Evolutionary conservation across 1,139 yeast genomes (phyloP).

Genomic region (Blastobotrys raffinosifermentans): DNA sequence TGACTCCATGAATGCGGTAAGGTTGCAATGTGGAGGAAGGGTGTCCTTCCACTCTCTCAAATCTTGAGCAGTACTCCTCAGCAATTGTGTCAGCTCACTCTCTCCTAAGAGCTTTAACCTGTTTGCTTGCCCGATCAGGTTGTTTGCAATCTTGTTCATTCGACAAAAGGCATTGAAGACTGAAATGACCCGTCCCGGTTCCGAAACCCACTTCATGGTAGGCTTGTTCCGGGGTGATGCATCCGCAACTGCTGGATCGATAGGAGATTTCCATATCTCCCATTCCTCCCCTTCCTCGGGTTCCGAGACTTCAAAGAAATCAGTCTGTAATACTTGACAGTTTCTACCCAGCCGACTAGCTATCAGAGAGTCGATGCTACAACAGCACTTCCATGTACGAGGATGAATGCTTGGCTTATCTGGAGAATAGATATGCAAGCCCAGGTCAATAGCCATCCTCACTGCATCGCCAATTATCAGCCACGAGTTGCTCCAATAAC

Average conservation of each 20-base stretch:
- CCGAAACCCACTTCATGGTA: not conserved
- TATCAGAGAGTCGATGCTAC: conserved; percentile 2
- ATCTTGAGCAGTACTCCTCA: conserved; percentile 1
- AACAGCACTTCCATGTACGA: conserved; percentile 5
- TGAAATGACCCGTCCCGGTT: conserved; percentile 1
- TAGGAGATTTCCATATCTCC: conserved; percentile 5
- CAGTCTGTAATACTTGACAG: not conserved
- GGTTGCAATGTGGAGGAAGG: conserved; percentile 1
- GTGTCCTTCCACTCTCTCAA: conserved; percentile 2
- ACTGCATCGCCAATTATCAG: conserved; percentile 11
- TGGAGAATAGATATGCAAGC: conserved; percentile 6
- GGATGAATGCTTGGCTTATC: too few relatives aligned
- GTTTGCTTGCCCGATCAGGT: conserved; percentile 1
- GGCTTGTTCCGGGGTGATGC: not conserved
- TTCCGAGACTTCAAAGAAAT: not conserved
- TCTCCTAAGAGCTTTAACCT: not conserved
- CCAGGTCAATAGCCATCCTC: conserved; percentile 12
- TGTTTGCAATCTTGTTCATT: conserved; percentile 3
- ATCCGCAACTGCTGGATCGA: not conserved
- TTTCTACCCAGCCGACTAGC: conserved; percentile 3
- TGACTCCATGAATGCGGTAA: conserved; percentile 2
- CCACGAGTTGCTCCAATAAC: conserved; percentile 13
- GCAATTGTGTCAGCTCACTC: not conserved
- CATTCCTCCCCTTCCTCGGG: conserved; percentile 4
- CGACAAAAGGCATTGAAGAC: not conserved